These are phyloP conservation scores for Podosphaera aphanis DNA, from an alignment of 2,329 filamentous ascomycete genomes.

Conservation along the genomic window DNA sequence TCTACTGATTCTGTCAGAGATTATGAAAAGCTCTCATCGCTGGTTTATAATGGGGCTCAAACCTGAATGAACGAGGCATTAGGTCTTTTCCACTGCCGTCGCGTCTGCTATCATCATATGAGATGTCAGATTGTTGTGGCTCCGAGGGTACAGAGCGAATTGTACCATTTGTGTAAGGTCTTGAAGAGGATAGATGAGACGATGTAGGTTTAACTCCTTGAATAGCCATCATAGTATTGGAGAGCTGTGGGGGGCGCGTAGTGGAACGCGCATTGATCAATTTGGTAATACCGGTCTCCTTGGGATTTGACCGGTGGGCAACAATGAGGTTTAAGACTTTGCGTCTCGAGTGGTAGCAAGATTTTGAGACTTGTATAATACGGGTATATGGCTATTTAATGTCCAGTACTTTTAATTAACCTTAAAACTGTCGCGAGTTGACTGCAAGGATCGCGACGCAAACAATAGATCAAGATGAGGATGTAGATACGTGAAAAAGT, in stretches of 20 bases:
- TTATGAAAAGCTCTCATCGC: not conserved
- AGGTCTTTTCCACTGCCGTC: constrained; percentile 6
- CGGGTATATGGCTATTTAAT: too few relatives aligned
- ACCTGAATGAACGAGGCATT: constrained; percentile 8
- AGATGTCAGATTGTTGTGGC: constrained; percentile 4
- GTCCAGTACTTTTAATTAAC: too few relatives aligned
- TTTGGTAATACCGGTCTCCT: too few relatives aligned
- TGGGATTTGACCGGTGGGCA: too few relatives aligned
- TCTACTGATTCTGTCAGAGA: not conserved
- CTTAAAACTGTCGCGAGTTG: too few relatives aligned
- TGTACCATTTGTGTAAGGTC: constrained; percentile 8
- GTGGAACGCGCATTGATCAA: constrained; percentile 7
- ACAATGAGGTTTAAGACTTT: too few relatives aligned
- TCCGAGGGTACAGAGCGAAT: constrained; percentile 14
- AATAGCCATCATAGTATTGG: constrained; percentile 13
- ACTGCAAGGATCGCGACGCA: too few relatives aligned
- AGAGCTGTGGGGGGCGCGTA: constrained; percentile 11
- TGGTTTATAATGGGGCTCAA: not conserved
- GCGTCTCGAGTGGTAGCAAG: too few relatives aligned
- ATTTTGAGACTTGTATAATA: too few relatives aligned
- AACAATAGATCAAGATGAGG: too few relatives aligned
- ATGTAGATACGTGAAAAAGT: too few relatives aligned
- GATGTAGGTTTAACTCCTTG: constrained; percentile 3
- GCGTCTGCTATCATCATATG: constrained; percentile 4
- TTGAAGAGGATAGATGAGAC: constrained; percentile 2